phyloP scores from a whole-genome alignment of 2,329 filamentous ascomycete genomes.

The Fusarium sacchari region DNA sequence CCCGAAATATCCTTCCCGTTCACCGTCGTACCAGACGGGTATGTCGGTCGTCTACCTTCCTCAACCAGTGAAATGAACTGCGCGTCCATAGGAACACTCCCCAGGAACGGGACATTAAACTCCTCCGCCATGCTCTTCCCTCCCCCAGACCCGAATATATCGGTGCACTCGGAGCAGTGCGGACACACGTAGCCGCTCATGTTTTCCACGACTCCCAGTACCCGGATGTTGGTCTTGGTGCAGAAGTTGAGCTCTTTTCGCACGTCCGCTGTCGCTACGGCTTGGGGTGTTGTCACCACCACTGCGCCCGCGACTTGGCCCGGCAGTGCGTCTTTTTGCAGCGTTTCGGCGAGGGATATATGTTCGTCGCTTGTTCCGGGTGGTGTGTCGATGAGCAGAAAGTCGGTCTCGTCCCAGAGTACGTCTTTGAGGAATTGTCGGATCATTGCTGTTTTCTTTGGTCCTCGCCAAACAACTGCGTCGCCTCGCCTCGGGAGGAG shows the following conservation, averaged over 20 bases:
- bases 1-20: constrained; percentile 64
- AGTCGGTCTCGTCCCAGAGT: constrained; percentile 88
- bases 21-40: constrained; percentile 74
- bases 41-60: constrained; percentile 71
- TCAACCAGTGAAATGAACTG: constrained; percentile 91
- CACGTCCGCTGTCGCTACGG: constrained; percentile 91
- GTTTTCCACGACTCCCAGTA: constrained; percentile 94
- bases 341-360: constrained; percentile 90
- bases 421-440: constrained; percentile 95
- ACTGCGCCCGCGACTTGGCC: constrained; percentile 86
- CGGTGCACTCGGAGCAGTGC: constrained; percentile 84
- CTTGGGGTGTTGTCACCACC: constrained; percentile 95
- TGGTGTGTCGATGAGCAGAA: constrained; percentile 92
- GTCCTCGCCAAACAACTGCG: constrained; percentile 96
- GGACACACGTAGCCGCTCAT: constrained; percentile 94
- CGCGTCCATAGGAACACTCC: constrained; percentile 89
- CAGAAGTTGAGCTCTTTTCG: constrained; percentile 96
- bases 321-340: constrained; percentile 70
- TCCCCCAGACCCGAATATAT: constrained; percentile 92
- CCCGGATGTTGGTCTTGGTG: constrained; percentile 79
- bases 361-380: constrained; percentile 97
- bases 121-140: constrained; percentile 90
- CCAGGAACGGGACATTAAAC: constrained; percentile 84
- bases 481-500: constrained; percentile 84
- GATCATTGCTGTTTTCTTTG: constrained; percentile 99